Percentiles rank a stretch among this genome's conserved stretches.
Evolutionary conservation across 768 basidiomycete genomes (phyloP).

Genomic region (Termitomyces eurrhizus): DNA sequence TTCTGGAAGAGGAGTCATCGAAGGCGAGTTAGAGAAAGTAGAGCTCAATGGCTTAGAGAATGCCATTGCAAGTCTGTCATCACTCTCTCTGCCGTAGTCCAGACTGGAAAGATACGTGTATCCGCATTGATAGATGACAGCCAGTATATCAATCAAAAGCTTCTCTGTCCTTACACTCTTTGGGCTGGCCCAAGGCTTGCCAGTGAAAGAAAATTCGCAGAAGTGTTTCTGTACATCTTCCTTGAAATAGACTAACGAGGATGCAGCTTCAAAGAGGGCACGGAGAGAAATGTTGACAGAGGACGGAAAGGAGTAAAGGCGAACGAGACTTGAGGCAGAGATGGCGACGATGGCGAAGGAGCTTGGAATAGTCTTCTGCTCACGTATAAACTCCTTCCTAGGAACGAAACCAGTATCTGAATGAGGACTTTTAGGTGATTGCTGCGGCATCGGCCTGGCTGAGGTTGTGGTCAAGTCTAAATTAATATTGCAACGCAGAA

Average conservation of each 20-base stretch:
- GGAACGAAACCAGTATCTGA: slow-evolving; percentile 56
- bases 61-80: slow-evolving; percentile 67
- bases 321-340: slow-evolving; percentile 56
- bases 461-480: neutral
- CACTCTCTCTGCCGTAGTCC: slow-evolving; percentile 74
- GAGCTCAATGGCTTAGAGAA: slow-evolving; percentile 53
- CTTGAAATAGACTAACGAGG: slow-evolving; percentile 40
- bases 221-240: slow-evolving; percentile 57
- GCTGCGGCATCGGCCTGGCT: slow-evolving; percentile 13
- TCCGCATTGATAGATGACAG: slow-evolving; percentile 58
- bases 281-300: slow-evolving; percentile 50
- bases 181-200: slow-evolving; percentile 70
- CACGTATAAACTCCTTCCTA: slow-evolving; percentile 68
- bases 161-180: slow-evolving; percentile 65
- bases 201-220: slow-evolving; percentile 62
- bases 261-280: slow-evolving; percentile 47
- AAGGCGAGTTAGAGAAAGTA: slow-evolving; percentile 21
- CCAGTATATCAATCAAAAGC: slow-evolving; percentile 63
- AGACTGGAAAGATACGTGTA: slow-evolving; percentile 63
- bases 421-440: slow-evolving; percentile 14
- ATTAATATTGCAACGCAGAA: neutral
- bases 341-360: slow-evolving; percentile 71
- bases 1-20: slow-evolving; percentile 31
- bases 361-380: slow-evolving; percentile 46
- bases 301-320: slow-evolving; percentile 67